These are phyloP conservation scores for Mycena filopes DNA, from an alignment of 768 basidiomycete genomes.

Conservation along the genomic window DNA sequence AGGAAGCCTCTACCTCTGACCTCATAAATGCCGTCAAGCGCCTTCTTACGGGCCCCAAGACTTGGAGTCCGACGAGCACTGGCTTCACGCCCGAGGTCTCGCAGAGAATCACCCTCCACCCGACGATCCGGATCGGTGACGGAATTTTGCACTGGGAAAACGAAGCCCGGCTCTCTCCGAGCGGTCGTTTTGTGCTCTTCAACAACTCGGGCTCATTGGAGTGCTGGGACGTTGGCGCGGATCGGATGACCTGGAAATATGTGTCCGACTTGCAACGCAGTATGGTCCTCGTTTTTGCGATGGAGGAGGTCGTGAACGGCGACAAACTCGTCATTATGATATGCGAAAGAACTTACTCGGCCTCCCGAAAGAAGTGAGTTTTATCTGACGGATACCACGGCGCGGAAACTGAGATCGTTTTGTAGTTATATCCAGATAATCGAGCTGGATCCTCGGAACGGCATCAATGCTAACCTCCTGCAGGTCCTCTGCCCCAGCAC, in stretches of 20 bases:
- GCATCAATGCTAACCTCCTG: not conserved
- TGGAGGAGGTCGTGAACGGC: conserved; percentile 11
- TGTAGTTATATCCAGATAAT: conserved; percentile 18
- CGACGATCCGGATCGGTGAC: not conserved
- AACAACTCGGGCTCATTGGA: conserved; percentile 1
- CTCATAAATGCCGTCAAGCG: conserved; percentile 4
- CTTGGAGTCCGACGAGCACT: not conserved
- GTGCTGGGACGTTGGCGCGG: conserved; percentile 24
- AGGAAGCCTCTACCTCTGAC: not conserved
- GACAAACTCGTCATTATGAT: not conserved
- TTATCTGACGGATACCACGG: no score
- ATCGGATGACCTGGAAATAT: conserved; percentile 18
- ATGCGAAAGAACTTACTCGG: not conserved
- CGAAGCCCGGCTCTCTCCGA: conserved; percentile 9
- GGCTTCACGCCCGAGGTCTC: not conserved
- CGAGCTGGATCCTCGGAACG: conserved; percentile 1
- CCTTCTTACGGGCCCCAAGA: not conserved
- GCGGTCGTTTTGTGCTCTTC: conserved; percentile 23
- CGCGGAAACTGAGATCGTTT: no score
- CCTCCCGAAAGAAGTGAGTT: conserved; percentile 2
- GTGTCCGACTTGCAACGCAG: not conserved
- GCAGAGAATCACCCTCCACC: not conserved
- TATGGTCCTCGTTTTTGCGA: not conserved
- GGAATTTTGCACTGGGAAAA: not conserved
- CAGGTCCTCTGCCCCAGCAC: not conserved